A percentile compares a stretch with the other conserved stretches of the same genome.
Conservation (phyloP, 2,329 filamentous ascomycete genomes). For the Colletotrichum chlorophyti region DNA sequence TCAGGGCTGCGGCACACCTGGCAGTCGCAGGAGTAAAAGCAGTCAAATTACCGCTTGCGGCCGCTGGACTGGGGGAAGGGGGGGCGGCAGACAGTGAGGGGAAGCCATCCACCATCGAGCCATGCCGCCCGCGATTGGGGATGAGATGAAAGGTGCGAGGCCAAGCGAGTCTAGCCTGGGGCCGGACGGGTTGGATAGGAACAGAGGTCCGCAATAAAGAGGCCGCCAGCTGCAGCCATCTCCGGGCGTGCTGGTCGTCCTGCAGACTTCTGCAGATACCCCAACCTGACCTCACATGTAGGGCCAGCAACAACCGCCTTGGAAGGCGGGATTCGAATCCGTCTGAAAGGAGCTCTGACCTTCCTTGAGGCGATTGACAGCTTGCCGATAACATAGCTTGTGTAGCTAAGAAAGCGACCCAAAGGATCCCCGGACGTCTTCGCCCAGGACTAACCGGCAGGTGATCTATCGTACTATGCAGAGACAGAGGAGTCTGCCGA, state of each 20-base stretch:
- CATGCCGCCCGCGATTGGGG: neutral
- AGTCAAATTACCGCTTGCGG: conserved; percentile 18
- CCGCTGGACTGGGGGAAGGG: neutral
- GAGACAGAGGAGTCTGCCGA: too few species aligned
- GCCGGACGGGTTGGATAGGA: conserved; percentile 1
- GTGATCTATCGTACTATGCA: conserved; percentile 3
- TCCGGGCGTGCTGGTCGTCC: conserved; percentile 6
- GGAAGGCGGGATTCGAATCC: neutral
- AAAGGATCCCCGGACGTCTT: conserved; percentile 4
- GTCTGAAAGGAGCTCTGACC: conserved; percentile 19
- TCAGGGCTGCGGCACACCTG: conserved; percentile 11
- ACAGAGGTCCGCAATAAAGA: conserved; percentile 26
- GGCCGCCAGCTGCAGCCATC: conserved; percentile 27
- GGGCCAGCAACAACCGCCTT: conserved; percentile 13
- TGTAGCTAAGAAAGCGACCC: conserved; percentile 7
- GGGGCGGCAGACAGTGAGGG: conserved; percentile 23
- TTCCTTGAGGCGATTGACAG: conserved; percentile 4
- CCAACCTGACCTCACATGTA: conserved; percentile 19
- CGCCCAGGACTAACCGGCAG: conserved; percentile 7
- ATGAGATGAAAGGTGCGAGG: conserved; percentile 8
- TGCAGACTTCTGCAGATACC: conserved; percentile 24
- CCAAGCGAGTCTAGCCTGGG: conserved; percentile 4
- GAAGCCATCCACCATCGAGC: too few species aligned
- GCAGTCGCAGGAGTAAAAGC: conserved; percentile 16
- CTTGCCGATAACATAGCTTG: conserved; percentile 9